Evolutionary conservation across 164 flowering plant species (phyloP).

Genomic region (Dillenia suffruticosa): DNA sequence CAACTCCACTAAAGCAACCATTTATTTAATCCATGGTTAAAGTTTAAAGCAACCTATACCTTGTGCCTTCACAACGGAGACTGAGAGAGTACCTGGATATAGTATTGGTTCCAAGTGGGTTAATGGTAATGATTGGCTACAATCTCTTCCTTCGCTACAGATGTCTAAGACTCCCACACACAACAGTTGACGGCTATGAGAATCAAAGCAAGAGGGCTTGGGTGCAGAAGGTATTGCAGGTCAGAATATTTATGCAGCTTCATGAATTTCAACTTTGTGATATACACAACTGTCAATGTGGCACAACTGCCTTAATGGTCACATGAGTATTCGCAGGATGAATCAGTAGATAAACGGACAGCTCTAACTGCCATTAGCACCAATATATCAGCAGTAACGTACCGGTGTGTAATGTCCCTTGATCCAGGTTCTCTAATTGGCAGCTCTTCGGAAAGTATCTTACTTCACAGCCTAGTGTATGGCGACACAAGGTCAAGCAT

Average conservation of each 20-base stretch:
- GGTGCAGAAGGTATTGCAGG: conserved; percentile 69
- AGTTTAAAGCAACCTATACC: neutral
- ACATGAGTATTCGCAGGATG: conserved; percentile 23
- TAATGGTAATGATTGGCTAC: conserved; percentile 52
- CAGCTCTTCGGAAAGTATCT: conserved; percentile 29
- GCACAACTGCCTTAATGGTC: neutral
- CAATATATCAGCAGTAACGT: conserved; percentile 52
- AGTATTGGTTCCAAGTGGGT: conserved; percentile 53
- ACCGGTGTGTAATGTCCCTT: conserved; percentile 42
- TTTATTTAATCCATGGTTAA: neutral
- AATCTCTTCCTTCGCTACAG: conserved; percentile 57
- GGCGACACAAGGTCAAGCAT: conserved; percentile 47
- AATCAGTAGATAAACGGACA: conserved; percentile 23
- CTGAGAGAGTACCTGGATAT: conserved; percentile 43
- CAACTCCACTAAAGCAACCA: no score
- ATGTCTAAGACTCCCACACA: conserved; percentile 33
- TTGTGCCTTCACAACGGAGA: neutral
- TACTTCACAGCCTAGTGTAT: conserved; percentile 33
- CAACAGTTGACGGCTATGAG: conserved; percentile 66
- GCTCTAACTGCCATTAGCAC: conserved; percentile 39
- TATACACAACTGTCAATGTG: neutral
- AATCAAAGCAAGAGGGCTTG: conserved; percentile 62
- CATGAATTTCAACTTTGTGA: no score
- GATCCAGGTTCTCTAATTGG: conserved; percentile 60
- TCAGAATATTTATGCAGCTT: neutral